A percentile compares a stretch with the other conserved stretches of the same genome.
Evolutionary conservation across 78 protist genomes (phyloP).

Genomic region (Mastigamoeba balamuthi): DNA sequence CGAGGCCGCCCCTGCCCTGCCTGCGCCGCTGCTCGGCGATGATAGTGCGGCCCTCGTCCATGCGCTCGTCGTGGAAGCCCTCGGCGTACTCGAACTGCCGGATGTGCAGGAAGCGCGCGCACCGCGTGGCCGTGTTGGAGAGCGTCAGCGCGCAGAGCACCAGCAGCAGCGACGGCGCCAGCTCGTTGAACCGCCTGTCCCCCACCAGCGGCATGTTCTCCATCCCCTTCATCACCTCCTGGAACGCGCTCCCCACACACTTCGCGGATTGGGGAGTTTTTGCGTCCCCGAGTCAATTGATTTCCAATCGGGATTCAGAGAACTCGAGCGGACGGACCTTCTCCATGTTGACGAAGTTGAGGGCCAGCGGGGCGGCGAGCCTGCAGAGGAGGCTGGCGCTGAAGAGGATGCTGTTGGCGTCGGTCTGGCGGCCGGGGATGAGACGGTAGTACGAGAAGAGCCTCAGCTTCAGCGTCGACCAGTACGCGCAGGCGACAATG

Average conservation of each 20-base stretch:
- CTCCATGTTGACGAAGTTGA: background rate
- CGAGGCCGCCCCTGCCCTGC: too few species aligned
- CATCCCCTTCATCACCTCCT: background rate
- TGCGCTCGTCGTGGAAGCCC: background rate
- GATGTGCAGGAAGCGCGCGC: background rate
- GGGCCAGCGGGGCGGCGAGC: conserved; percentile 1
- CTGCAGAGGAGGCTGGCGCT: background rate
- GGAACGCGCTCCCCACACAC: background rate
- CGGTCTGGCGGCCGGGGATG: background rate
- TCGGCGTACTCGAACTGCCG: background rate
- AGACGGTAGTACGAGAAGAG: background rate
- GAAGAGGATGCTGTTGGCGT: background rate
- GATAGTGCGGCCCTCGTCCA: background rate
- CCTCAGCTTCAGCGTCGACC: background rate
- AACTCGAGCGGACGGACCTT: too few species aligned
- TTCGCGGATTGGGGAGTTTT: background rate
- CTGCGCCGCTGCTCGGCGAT: too few species aligned
- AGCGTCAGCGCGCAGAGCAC: background rate
- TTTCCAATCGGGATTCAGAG: background rate
- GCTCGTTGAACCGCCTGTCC: background rate
- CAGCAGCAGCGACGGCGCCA: background rate
- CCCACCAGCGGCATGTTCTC: background rate
- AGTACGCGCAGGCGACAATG: background rate
- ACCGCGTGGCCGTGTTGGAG: background rate
- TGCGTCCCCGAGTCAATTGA: background rate